Evolutionary conservation across 441 rosid genomes (phyloP).

Genomic region (Bocquillonia castaneifolia): DNA sequence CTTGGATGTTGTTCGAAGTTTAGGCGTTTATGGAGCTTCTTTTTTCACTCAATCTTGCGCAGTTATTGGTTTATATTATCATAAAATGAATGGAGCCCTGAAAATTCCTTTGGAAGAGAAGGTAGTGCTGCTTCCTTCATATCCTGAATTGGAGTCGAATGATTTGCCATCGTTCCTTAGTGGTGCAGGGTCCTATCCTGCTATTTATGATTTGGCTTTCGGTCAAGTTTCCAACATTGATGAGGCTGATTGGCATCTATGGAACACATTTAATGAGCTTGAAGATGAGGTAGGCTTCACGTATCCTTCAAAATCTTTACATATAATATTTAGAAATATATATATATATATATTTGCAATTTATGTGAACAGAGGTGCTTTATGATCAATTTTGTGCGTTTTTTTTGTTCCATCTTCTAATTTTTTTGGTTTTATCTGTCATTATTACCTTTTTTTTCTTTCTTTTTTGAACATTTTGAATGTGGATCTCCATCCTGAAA

Average conservation of each 20-base stretch:
- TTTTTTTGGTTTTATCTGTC: too few species aligned
- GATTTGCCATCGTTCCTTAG: constrained; percentile 41
- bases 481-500: too few species aligned
- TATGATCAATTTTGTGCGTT: too few species aligned
- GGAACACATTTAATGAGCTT: constrained; percentile 43
- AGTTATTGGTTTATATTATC: constrained; percentile 39
- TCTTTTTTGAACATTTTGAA: too few species aligned
- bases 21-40: constrained; percentile 9
- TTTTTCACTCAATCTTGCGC: constrained; percentile 44
- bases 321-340: too few species aligned
- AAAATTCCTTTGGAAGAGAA: constrained; percentile 25
- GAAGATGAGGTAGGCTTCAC: constrained; percentile 30
- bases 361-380: too few species aligned
- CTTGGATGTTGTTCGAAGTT: constrained; percentile 36
- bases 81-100: constrained; percentile 35
- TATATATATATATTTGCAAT: too few species aligned
- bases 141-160: constrained; percentile 29
- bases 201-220: constrained; percentile 16
- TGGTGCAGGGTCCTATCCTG: constrained; percentile 30
- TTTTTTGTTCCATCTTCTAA: too few species aligned
- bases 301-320: neutral
- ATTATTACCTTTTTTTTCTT: too few species aligned
- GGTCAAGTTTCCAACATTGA: constrained; percentile 36
- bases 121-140: constrained; percentile 28
- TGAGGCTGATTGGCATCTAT: constrained; percentile 39